Evolutionary conservation across 306 rosid species (phyloP).

Genomic region (Glycine tomentella): DNA sequence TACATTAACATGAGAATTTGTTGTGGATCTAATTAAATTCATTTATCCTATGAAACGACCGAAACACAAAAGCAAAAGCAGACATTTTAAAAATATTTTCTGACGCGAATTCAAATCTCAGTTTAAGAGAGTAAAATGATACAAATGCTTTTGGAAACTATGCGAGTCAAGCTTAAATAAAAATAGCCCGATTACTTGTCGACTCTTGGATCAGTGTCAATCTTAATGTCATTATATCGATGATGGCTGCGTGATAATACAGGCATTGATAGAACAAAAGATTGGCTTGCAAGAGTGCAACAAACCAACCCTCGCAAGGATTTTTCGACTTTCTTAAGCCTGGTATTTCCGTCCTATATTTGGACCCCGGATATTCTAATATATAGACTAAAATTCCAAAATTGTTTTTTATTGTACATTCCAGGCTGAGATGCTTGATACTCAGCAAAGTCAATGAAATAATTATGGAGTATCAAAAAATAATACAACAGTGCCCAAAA

Average conservation of each 20-base stretch:
- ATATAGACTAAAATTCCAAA: conserved; percentile 47
- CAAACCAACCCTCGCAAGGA: neutral
- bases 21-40: too few species aligned
- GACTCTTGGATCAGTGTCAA: neutral
- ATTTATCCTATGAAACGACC: neutral
- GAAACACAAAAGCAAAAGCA: neutral
- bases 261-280: neutral
- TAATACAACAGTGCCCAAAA: conserved; percentile 61
- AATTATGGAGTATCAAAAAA: conserved; percentile 41
- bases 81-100: neutral
- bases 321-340: neutral
- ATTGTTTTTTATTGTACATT: conserved; percentile 52
- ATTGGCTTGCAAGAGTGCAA: neutral
- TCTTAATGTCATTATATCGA: neutral
- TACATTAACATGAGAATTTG: too few species aligned
- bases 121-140: neutral
- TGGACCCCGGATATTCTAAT: conserved; percentile 37
- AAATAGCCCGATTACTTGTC: neutral
- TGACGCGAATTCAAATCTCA: neutral
- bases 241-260: neutral
- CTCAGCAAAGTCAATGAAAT: conserved; percentile 57
- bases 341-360: neutral
- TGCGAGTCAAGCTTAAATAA: too few species aligned
- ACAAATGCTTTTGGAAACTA: neutral
- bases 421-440: conserved; percentile 60